Conservation (phyloP, 208 protist genomes). For the Leishmania arabica region DNA sequence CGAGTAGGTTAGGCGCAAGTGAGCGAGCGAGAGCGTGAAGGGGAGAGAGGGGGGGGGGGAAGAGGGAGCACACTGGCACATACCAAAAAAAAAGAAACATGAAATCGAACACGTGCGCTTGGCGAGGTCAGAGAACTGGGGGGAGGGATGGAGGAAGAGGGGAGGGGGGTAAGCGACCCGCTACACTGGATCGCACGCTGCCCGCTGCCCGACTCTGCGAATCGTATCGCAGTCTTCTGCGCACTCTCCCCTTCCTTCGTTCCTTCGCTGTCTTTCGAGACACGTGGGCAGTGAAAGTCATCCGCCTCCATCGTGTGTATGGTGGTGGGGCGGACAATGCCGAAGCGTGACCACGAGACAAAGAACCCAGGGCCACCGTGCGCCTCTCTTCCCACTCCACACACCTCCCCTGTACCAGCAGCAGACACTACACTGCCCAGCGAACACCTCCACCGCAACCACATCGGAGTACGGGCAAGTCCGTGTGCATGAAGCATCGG, state of each 20-base stretch:
- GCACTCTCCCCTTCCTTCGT: not conserved
- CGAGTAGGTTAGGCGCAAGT: too few species aligned
- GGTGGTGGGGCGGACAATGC: not conserved
- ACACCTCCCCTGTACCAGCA: not conserved
- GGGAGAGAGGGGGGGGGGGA: too few species aligned
- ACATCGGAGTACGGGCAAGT: not conserved
- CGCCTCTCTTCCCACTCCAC: not conserved
- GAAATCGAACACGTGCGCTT: too few species aligned
- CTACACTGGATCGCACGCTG: not conserved
- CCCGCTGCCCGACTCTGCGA: not conserved
- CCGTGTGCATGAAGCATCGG: not conserved
- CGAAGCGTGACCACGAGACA: not conserved
- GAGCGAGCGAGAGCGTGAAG: too few species aligned
- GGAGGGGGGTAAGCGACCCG: not conserved
- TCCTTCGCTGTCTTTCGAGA: not conserved
- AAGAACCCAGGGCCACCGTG: not conserved
- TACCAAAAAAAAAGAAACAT: too few species aligned
- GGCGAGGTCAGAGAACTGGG: too few species aligned
- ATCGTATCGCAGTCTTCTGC: not conserved
- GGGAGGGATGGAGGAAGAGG: too few species aligned
- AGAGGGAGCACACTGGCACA: too few species aligned
- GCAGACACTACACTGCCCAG: not conserved
- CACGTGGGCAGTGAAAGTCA: not conserved
- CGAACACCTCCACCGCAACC: not conserved
- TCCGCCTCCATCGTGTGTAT: not conserved